Evolutionary conservation across 148 eudicot species (phyloP).

Genomic region (Rhododendron simsii): DNA sequence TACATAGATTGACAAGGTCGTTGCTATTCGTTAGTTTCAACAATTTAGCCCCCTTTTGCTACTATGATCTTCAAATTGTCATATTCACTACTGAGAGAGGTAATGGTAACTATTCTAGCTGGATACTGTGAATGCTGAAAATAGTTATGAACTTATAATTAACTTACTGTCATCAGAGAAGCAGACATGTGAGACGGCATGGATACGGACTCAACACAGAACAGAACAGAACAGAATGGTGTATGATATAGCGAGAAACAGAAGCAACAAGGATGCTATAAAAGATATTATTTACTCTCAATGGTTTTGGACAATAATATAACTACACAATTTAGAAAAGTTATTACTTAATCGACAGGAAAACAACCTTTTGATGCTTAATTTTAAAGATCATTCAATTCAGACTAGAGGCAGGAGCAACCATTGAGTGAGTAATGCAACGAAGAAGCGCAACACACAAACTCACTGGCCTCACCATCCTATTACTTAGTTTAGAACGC

Average conservation of each 20-base stretch:
- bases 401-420: neutral
- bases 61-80: neutral
- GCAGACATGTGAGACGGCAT: neutral
- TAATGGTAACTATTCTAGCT: neutral
- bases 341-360: neutral
- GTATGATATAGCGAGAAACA: neutral
- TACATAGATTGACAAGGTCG: neutral
- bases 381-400: neutral
- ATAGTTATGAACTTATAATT: neutral
- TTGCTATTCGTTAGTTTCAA: neutral
- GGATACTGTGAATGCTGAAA: neutral
- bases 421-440: neutral
- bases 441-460: neutral
- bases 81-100: neutral
- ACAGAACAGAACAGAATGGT: neutral
- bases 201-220: neutral
- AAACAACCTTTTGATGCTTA: neutral
- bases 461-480: neutral
- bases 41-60: neutral
- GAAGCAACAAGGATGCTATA: neutral
- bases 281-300: neutral
- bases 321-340: neutral
- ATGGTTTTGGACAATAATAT: neutral
- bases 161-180: neutral
- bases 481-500: neutral